Evolutionary conservation across 1,284 basidiomycete species (phyloP).

Genomic region (Termitomyces sp.): DNA sequence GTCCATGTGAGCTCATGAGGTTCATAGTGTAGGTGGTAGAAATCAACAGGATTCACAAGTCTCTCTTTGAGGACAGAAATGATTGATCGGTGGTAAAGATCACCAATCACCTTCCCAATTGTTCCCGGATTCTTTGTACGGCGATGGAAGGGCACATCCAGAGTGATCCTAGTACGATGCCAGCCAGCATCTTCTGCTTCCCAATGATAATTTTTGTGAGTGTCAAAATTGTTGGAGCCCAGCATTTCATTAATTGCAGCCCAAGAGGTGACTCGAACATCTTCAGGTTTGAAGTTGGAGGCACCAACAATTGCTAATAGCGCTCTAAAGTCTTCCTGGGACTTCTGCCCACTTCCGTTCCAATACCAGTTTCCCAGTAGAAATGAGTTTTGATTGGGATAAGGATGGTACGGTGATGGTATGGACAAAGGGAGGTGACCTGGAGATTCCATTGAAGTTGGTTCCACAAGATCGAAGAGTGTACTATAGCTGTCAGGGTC

Average conservation of each 20-base stretch:
- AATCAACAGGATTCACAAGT: too few relatives aligned
- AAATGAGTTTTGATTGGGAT: neutral
- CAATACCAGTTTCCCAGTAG: neutral
- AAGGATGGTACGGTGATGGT: neutral
- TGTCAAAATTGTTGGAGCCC: neutral
- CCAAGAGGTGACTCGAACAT: neutral
- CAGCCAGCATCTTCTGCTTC: too few relatives aligned
- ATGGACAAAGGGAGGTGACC: neutral
- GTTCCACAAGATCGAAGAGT: neutral
- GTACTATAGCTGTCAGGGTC: neutral
- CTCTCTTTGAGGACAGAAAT: too few relatives aligned
- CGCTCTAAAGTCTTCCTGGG: neutral
- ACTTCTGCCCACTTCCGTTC: neutral
- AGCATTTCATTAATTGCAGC: neutral
- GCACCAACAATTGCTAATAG: neutral
- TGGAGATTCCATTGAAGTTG: neutral
- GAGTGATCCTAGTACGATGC: too few relatives aligned
- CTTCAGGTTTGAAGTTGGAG: neutral
- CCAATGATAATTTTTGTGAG: too few relatives aligned
- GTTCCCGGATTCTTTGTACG: too few relatives aligned
- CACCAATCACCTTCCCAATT: too few relatives aligned
- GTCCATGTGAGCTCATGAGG: too few relatives aligned
- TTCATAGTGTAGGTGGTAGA: too few relatives aligned
- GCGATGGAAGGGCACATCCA: too few relatives aligned
- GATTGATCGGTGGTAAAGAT: too few relatives aligned